Percentiles rank a stretch among this genome's conserved stretches.
Evolutionary conservation across 345 rosid species (phyloP).

Genomic region (Alliaria petiolata): DNA sequence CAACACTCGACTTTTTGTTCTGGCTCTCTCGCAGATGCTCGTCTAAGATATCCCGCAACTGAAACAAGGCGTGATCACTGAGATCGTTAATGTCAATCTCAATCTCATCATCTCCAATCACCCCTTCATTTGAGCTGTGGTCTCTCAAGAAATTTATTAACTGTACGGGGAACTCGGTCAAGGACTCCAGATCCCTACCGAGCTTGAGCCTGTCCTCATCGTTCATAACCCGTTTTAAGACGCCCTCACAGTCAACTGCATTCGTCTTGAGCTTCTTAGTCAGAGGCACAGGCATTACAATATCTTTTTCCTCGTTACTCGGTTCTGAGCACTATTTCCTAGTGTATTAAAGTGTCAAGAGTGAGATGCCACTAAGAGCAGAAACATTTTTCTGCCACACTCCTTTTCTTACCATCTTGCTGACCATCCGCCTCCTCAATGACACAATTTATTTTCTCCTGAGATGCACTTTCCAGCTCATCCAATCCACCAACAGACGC

Average conservation of each 20-base stretch:
- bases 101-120: constrained; percentile 63
- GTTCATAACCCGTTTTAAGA: constrained; percentile 39
- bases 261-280: constrained; percentile 43
- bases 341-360: constrained; percentile 45
- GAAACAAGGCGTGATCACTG: constrained; percentile 56
- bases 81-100: constrained; percentile 83
- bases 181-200: constrained; percentile 53
- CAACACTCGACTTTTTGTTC: constrained; percentile 38
- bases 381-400: constrained; percentile 34
- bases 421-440: constrained; percentile 43
- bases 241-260: constrained; percentile 29
- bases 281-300: constrained; percentile 23
- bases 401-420: constrained; percentile 71
- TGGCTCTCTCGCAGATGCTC: constrained; percentile 51
- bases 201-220: constrained; percentile 50
- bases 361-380: constrained; percentile 55
- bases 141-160: constrained; percentile 65
- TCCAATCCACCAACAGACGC: constrained; percentile 37
- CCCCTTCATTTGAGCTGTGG: constrained; percentile 48
- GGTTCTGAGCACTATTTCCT: constrained; percentile 78
- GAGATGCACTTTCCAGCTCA: constrained; percentile 39
- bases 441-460: constrained; percentile 34
- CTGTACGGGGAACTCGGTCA: constrained; percentile 64
- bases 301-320: not conserved
- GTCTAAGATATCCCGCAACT: constrained; percentile 63